Base-by-base conservation (phyloP, 2,329 filamentous ascomycete species). In the Orbilia blumenaviensis region DNA sequence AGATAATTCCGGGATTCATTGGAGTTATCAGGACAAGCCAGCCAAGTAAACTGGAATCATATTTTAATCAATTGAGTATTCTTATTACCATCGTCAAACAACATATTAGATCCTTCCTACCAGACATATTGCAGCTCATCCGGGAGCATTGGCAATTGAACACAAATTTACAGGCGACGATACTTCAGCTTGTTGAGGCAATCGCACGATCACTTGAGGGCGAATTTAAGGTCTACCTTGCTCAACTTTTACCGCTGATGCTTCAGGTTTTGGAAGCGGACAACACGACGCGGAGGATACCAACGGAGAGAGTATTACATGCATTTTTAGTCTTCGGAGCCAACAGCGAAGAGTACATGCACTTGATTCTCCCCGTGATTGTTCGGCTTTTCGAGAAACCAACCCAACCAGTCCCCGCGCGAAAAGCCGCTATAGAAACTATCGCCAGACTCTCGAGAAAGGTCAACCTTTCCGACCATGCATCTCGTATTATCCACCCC, bases 271-370 rank as follows among this genome's bases (percentile, higher is more conserved):
- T 99, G 16, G 94, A 99, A 79, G 92, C 93, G 78, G 95, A 99
- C 81, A 86, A 85, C 7, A 91, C 91, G 0, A 85, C 87, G 0
- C 91, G 92, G 80, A 88, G 93, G n/a, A 87, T 89, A 12, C 91
- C 93, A 1, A 96, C 94, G 0, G 93, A 97, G 82, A 91, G 91
- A 79, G 94, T 99, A 2, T 86, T 99, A 23, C 95, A 98, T 81
- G 94, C 94, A 0, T 97, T 99, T 83, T 85, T 99, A 27, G 92
- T 99, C 0, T 99, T 99, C 82, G 96, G 96, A 0, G 91, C 94
- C 0, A 98, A 94, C 81, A 92, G 92, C 9, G 95, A 99, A 82
- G 95, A 99, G 82, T 99, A 99, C 82, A 99, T 99, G 95, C 95
- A 99, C 82, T 86, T 99, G 62, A 98, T 99, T 79, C 92, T 99